Conservation (phyloP, 2,329 filamentous ascomycete genomes). For the Blastomyces parvus region DNA sequence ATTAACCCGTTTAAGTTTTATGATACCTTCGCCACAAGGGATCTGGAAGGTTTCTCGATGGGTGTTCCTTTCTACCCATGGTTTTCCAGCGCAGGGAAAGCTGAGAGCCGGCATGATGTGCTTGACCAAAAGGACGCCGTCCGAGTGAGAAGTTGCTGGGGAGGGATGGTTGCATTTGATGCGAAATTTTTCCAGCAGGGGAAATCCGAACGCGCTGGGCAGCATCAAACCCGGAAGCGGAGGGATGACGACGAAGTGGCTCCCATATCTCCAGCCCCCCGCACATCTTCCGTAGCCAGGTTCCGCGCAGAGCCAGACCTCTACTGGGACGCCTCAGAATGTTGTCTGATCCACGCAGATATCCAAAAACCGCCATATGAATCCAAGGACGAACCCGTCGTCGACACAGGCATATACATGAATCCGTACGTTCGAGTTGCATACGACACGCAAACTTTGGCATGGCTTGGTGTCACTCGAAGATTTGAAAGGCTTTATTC, state of each 20-base stretch:
- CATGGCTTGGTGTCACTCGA: constrained; percentile 50
- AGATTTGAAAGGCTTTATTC: constrained; percentile 58
- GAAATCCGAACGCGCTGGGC: not conserved
- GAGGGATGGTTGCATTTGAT: constrained; percentile 56
- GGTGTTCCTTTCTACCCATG: constrained; percentile 65
- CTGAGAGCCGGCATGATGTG: constrained; percentile 52
- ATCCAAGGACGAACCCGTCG: constrained; percentile 23
- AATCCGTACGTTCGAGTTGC: constrained; percentile 67
- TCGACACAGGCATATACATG: constrained; percentile 55
- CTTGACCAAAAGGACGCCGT: constrained; percentile 51
- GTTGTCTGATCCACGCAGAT: constrained; percentile 49
- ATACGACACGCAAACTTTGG: constrained; percentile 50
- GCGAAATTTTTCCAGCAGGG: constrained; percentile 35
- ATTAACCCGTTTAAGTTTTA: constrained; percentile 66
- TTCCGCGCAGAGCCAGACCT: constrained; percentile 52
- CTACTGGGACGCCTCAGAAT: constrained; percentile 57
- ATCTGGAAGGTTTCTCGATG: constrained; percentile 58
- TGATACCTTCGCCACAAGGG: constrained; percentile 65
- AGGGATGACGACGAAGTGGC: constrained; percentile 4
- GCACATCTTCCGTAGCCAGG: constrained; percentile 36
- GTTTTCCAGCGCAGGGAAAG: constrained; percentile 48
- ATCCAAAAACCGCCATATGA: constrained; percentile 29
- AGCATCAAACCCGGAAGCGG: constrained; percentile 6
- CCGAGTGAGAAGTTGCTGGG: constrained; percentile 65
- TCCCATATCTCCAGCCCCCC: constrained; percentile 16